Percentiles rank a stretch among this genome's conserved stretches.
Evolutionary conservation across 345 rosid genomes (phyloP).

Genomic region (Kandelia obovata): DNA sequence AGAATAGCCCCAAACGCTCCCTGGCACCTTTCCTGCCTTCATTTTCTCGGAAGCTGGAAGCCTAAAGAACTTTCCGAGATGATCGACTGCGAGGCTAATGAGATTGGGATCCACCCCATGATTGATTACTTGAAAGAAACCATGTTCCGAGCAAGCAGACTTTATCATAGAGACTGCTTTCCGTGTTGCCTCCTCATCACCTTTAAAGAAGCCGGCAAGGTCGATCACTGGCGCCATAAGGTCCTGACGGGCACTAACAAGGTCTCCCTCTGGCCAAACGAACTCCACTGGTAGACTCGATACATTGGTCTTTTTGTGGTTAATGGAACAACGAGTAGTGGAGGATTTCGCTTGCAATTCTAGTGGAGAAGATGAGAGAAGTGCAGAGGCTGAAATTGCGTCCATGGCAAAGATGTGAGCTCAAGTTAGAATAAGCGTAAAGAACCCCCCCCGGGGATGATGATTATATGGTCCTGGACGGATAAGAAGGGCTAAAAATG

Average conservation of each 20-base stretch:
- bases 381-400: conserved; percentile 9
- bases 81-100: conserved; percentile 29
- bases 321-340: conserved; percentile 23
- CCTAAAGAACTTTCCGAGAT: conserved; percentile 34
- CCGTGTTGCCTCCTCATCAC: conserved; percentile 31
- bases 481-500: too few relatives aligned
- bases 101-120: conserved; percentile 47
- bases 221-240: conserved; percentile 45
- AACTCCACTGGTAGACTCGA: conserved; percentile 30
- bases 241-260: conserved; percentile 28
- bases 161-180: conserved; percentile 30
- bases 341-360: conserved; percentile 3
- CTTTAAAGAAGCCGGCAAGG: conserved; percentile 41
- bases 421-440: too few relatives aligned
- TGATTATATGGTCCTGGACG: too few relatives aligned
- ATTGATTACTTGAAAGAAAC: conserved; percentile 63
- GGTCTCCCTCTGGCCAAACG: conserved; percentile 42
- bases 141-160: conserved; percentile 53
- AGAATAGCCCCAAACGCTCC: conserved; percentile 41
- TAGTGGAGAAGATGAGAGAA: conserved; percentile 14
- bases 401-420: conserved; percentile 7
- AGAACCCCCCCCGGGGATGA: too few relatives aligned
- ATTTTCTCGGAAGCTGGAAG: conserved; percentile 29
- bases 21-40: conserved; percentile 24
- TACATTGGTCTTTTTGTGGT: conserved; percentile 15